A percentile compares a stretch with the other conserved stretches of the same genome.
Evolutionary conservation across 2,329 filamentous ascomycete genomes (phyloP).

Genomic region (Talaromyces funiculosus): DNA sequence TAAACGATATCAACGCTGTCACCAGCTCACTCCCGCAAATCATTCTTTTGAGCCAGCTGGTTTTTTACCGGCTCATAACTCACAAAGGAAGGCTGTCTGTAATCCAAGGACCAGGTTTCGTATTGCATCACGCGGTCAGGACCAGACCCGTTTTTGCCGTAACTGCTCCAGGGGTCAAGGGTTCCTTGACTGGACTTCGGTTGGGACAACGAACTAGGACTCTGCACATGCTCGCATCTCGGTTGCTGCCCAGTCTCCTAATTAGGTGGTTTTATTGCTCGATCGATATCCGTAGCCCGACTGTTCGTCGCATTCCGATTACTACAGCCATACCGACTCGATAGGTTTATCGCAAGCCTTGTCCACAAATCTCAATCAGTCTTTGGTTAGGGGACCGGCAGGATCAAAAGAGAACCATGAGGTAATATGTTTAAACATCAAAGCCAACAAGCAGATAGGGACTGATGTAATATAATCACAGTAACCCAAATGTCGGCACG

Average conservation of each 20-base stretch:
- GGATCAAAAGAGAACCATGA: background rate
- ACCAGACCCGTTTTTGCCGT: slow-evolving; percentile 8
- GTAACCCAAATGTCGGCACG: slow-evolving; percentile 43
- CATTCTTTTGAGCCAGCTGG: background rate
- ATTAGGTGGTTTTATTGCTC: background rate
- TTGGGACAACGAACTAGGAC: slow-evolving; percentile 8
- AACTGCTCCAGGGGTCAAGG: slow-evolving; percentile 5
- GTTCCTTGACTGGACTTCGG: slow-evolving; percentile 1
- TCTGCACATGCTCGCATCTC: background rate
- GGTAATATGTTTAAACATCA: background rate
- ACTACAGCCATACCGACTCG: background rate
- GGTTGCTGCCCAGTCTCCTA: slow-evolving; percentile 1
- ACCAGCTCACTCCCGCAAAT: slow-evolving; percentile 1
- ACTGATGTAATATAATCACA: slow-evolving; percentile 17
- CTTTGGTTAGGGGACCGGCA: background rate
- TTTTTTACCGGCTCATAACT: background rate
- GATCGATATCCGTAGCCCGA: background rate
- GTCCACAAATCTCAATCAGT: background rate
- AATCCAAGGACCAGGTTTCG: background rate
- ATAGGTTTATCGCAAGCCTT: background rate
- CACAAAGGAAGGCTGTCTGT: background rate
- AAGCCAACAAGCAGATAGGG: background rate
- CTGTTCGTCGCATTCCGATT: background rate
- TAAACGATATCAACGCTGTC: background rate
- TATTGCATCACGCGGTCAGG: slow-evolving; percentile 8